phyloP scores from a whole-genome alignment of 176 grass and related monocot genomes.

The Raddia guianensis region DNA sequence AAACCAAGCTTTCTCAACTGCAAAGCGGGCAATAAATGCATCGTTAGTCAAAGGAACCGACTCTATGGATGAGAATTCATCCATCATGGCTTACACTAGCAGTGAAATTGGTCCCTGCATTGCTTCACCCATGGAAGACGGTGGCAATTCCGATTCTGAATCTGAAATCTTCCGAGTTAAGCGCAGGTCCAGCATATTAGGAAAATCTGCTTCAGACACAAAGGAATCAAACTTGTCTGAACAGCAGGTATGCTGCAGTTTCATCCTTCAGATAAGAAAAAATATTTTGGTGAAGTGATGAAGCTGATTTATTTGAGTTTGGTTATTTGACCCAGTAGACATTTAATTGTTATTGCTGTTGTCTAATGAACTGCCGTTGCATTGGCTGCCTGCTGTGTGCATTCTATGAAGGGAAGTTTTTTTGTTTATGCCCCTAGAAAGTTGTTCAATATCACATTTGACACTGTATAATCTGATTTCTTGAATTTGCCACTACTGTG shows the following conservation, averaged over 20 bases:
- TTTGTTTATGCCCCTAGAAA: too few relatives aligned
- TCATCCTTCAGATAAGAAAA: slow-evolving; percentile 1
- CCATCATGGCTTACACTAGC: slow-evolving; percentile 27
- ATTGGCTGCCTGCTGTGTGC: not conserved
- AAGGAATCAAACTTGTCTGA: slow-evolving; percentile 41
- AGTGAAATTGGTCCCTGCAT: slow-evolving; percentile 48
- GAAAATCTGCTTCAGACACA: slow-evolving; percentile 45
- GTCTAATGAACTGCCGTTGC: not conserved
- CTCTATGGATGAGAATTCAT: slow-evolving; percentile 30
- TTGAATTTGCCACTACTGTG: too few relatives aligned
- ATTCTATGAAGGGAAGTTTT: not conserved
- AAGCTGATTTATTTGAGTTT: not conserved
- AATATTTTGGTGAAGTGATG: not conserved
- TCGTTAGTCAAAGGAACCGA: slow-evolving; percentile 37
- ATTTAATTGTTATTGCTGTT: not conserved
- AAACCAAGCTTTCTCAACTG: slow-evolving; percentile 20
- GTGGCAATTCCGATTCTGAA: slow-evolving; percentile 84
- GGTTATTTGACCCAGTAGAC: not conserved
- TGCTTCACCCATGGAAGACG: slow-evolving; percentile 47
- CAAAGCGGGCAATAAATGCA: slow-evolving; percentile 28
- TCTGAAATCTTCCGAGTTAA: slow-evolving; percentile 85
- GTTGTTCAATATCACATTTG: not conserved
- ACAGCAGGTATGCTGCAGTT: slow-evolving; percentile 60
- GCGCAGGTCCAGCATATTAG: slow-evolving; percentile 55
- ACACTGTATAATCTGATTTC: too few relatives aligned